These are phyloP conservation scores for Collariella sp. DNA, from an alignment of 495 filamentous ascomycete genomes.

Conservation along the genomic window DNA sequence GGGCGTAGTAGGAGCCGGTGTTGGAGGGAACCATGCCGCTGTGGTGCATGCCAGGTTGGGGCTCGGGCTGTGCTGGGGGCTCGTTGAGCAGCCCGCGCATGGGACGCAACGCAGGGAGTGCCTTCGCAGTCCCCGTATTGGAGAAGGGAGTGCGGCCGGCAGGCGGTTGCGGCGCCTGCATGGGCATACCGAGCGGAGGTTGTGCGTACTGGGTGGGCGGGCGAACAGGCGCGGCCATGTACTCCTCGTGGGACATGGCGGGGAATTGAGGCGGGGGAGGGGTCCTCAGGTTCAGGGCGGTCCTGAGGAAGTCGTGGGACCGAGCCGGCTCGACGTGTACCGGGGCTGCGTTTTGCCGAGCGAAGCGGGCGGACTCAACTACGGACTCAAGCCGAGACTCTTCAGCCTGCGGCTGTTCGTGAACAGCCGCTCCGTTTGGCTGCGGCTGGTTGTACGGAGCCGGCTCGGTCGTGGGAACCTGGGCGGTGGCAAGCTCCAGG, in stretches of 20 bases:
- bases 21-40: slow-evolving; percentile 30
- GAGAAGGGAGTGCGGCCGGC: slow-evolving; percentile 21
- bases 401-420: not conserved
- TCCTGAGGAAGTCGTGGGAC: slow-evolving; percentile 34
- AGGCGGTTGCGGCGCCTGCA: not conserved
- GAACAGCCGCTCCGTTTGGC: not conserved
- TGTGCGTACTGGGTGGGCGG: not conserved
- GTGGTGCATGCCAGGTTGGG: slow-evolving; percentile 19
- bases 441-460: not conserved
- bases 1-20: slow-evolving; percentile 32
- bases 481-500: not conserved
- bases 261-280: slow-evolving; percentile 1
- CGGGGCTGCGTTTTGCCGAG: not conserved
- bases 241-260: not conserved
- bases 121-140: slow-evolving; percentile 16
- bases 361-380: not conserved
- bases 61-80: slow-evolving; percentile 18
- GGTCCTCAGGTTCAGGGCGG: slow-evolving; percentile 33
- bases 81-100: slow-evolving; percentile 24
- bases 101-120: slow-evolving; percentile 38
- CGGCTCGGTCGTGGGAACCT: not conserved
- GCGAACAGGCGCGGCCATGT: not conserved
- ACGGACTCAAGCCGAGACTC: slow-evolving; percentile 2
- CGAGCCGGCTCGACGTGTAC: slow-evolving; percentile 10
- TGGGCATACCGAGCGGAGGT: not conserved